Evolutionary conservation across 2,329 filamentous ascomycete genomes (phyloP).

Genomic region (Chrysosporium keratinophilum): DNA sequence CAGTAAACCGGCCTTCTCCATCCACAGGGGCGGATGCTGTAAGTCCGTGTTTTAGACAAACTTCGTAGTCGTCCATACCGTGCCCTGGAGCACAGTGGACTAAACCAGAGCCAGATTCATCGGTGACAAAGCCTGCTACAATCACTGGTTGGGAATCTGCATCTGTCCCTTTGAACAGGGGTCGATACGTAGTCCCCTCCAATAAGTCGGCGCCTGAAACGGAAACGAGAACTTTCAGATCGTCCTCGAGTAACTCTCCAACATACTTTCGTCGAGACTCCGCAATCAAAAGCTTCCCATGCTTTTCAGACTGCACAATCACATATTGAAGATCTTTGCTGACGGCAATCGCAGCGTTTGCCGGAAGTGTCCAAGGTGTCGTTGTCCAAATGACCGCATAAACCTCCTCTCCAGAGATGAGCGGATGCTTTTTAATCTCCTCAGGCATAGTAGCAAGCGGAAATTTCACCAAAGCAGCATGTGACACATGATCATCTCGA

Average conservation of each 20-base stretch:
- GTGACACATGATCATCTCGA: conserved; percentile 50
- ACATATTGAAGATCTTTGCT: conserved; percentile 64
- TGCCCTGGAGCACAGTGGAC: conserved; percentile 92
- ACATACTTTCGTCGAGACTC: conserved; percentile 55
- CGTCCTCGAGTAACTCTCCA: conserved; percentile 42
- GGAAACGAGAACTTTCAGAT: conserved; percentile 40
- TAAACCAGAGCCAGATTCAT: conserved; percentile 84
- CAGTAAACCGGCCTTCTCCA: conserved; percentile 68
- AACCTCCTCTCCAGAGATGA: conserved; percentile 43
- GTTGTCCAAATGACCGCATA: conserved; percentile 96
- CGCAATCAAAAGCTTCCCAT: conserved; percentile 60
- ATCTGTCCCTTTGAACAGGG: conserved; percentile 53
- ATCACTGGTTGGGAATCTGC: conserved; percentile 59
- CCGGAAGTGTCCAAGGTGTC: conserved; percentile 92
- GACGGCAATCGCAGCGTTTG: conserved; percentile 81
- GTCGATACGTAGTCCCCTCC: conserved; percentile 54
- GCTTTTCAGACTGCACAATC: conserved; percentile 48
- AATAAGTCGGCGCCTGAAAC: conserved; percentile 57
- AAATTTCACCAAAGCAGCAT: conserved; percentile 61
- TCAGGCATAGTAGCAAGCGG: conserved; percentile 47
- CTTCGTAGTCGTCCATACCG: conserved; percentile 90
- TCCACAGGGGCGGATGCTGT: conserved; percentile 72
- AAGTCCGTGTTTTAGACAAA: conserved; percentile 61
- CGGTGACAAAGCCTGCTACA: conserved; percentile 78
- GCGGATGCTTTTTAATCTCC: conserved; percentile 33